phyloP scores from a whole-genome alignment of 148 eudicot species.

The Simmondsia chinensis region DNA sequence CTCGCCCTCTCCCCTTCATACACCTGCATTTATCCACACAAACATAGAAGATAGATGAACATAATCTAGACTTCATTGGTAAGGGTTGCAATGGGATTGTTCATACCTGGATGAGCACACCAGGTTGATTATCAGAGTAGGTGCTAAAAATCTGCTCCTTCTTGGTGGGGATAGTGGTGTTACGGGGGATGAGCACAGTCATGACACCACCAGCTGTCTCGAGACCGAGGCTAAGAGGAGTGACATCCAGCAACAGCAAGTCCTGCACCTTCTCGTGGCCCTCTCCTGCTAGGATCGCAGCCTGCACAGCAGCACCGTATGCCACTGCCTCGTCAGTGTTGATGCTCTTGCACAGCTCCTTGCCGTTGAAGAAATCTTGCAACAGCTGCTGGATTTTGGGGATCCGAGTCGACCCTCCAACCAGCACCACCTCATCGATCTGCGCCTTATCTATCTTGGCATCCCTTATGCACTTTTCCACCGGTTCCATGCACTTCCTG shows the following conservation, averaged over 20 bases:
- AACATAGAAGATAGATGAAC: too few relatives aligned
- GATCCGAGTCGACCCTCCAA: conserved; percentile 31
- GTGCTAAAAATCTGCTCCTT: conserved; percentile 27
- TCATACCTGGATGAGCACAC: conserved; percentile 31
- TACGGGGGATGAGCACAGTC: conserved; percentile 23
- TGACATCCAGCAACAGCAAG: conserved; percentile 22
- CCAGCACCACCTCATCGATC: conserved; percentile 24
- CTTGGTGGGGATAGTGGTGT: conserved; percentile 31
- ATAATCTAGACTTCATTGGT: too few relatives aligned
- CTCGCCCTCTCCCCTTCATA: conserved; percentile 26
- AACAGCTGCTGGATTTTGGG: conserved; percentile 30
- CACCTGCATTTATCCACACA: too few relatives aligned
- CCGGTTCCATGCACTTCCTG: conserved; percentile 26
- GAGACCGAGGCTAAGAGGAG: conserved; percentile 21
- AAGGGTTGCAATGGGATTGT: too few relatives aligned
- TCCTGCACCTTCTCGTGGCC: conserved; percentile 28
- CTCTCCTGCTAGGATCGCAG: conserved; percentile 27
- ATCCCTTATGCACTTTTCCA: conserved; percentile 26
- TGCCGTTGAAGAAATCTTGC: conserved; percentile 32
- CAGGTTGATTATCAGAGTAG: conserved; percentile 29
- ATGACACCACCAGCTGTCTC: conserved; percentile 31
- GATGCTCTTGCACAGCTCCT: conserved; percentile 31
- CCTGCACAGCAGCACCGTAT: conserved; percentile 35
- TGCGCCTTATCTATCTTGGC: conserved; percentile 23
- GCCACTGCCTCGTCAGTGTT: conserved; percentile 37